Conservation (phyloP, 1,139 yeast species). For the Taphrina deformans region DNA sequence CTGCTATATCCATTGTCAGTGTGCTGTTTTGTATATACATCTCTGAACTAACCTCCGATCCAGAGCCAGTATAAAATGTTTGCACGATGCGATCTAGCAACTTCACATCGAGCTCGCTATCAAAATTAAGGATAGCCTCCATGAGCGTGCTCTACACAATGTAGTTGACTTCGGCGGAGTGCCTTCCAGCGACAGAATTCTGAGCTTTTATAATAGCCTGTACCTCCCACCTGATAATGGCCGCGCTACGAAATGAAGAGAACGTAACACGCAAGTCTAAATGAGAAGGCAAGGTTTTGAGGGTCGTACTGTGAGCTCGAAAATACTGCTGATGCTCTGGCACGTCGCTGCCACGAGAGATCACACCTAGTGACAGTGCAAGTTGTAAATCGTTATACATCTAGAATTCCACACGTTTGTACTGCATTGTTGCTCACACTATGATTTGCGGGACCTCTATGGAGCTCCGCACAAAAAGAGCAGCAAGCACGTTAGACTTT, state of each 20-base stretch:
- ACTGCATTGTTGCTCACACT: no score
- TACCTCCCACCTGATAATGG: not conserved
- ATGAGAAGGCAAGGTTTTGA: no score
- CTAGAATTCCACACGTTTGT: no score
- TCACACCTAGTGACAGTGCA: no score
- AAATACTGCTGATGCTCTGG: no score
- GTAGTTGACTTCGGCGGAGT: not conserved
- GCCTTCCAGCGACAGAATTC: no score
- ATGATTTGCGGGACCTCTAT: not conserved
- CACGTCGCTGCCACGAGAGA: no score
- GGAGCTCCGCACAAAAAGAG: not conserved
- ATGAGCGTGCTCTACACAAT: conserved; percentile 46
- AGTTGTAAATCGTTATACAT: no score
- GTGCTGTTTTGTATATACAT: not conserved
- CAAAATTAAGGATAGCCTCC: conserved; percentile 88
- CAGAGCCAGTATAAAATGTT: conserved; percentile 80
- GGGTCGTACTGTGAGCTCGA: no score
- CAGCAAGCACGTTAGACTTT: no score
- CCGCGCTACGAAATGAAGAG: not conserved
- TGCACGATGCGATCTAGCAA: conserved; percentile 82
- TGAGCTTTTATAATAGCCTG: no score
- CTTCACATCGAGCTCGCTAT: conserved; percentile 70
- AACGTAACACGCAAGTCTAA: not conserved
- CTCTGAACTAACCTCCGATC: conserved; percentile 43
- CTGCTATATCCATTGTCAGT: conserved; percentile 48